Base-by-base conservation (phyloP, 257 asterid genomes). In the Nicotiana obtusifolia region DNA sequence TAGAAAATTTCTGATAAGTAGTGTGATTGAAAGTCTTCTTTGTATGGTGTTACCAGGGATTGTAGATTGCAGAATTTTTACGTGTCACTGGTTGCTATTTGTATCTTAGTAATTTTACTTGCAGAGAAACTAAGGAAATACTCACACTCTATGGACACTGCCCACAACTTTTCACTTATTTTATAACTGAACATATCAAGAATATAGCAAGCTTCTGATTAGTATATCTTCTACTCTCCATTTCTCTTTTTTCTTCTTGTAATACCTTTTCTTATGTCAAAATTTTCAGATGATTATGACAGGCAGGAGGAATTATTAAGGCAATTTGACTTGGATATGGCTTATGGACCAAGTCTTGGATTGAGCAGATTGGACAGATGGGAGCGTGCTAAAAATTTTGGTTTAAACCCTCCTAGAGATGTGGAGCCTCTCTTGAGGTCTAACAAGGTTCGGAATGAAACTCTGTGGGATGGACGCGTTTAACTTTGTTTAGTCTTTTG, bases 301-400 rank as follows among this genome's bases (percentile, higher is more conserved):
- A 78, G 24, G 76, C 80, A 80, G 0, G 89, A 86, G 81, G 33
- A 41, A 20, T 7, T 76, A 37, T 44, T 84, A 54, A 84, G 81
- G 81, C 84, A 87, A 67, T 86, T 86, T 68, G 89, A 82, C 76
- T 31, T 64, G 81, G 84, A 82, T 71, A 52, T 67, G 80, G 81
- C 60, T 44, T 82, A 76, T 16, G 88, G 86, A 6, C 88, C 88
- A 4, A 82, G 89, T 47, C 57, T 80, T 7, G 89, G 87, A 54
- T 60, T 84, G 37, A 84, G 68, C 76, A 84, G 89, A 66, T 56
- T 84, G 37, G 80, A 77, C 2, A 64, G 87, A 9, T 86, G 87
- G 89, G 81, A 81, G 75, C 75, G 87, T 0, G 89, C 89, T 33
- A 78, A 71, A 49, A 56, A 28, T 10, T 17, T 79, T 3, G 86